Conservation (phyloP, 192 early-diverging fungal genomes). For the Mortierella claussenii region DNA sequence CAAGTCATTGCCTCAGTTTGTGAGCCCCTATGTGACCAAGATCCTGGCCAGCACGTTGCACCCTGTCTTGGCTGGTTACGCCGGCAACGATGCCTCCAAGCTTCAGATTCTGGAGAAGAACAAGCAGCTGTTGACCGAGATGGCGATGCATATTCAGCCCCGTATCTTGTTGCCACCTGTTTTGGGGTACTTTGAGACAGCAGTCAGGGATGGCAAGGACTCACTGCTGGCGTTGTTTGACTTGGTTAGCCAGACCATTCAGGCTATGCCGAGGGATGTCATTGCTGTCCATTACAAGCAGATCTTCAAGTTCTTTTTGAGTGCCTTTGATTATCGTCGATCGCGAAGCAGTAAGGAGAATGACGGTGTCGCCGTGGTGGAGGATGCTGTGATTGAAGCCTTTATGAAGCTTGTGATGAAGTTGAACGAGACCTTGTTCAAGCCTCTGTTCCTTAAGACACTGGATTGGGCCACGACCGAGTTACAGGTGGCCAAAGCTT, state of each 20-base stretch:
- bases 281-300: slow-evolving; percentile 80
- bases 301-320: slow-evolving; percentile 89
- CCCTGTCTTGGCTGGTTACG: slow-evolving; percentile 55
- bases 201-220: slow-evolving; percentile 63
- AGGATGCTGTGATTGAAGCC: slow-evolving; percentile 74
- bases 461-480: slow-evolving; percentile 79
- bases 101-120: slow-evolving; percentile 57
- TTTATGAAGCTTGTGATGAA: slow-evolving; percentile 89
- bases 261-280: slow-evolving; percentile 68
- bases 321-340: slow-evolving; percentile 68
- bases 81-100: slow-evolving; percentile 46
- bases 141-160: slow-evolving; percentile 68
- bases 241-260: slow-evolving; percentile 74
- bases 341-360: slow-evolving; percentile 21
- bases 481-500: slow-evolving; percentile 32
- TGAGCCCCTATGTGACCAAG: slow-evolving; percentile 75
- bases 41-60: slow-evolving; percentile 68
- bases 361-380: slow-evolving; percentile 62
- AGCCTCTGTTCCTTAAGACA: slow-evolving; percentile 89
- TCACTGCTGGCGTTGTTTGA: slow-evolving; percentile 73
- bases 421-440: slow-evolving; percentile 95
- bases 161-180: slow-evolving; percentile 73
- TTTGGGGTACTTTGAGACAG: slow-evolving; percentile 59
- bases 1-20: slow-evolving; percentile 75
- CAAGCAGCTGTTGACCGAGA: slow-evolving; percentile 56